Percentiles rank a stretch among this genome's conserved stretches.
Evolutionary conservation across 441 rosid genomes (phyloP).

Genomic region (Rhodomyrtus psidioides): DNA sequence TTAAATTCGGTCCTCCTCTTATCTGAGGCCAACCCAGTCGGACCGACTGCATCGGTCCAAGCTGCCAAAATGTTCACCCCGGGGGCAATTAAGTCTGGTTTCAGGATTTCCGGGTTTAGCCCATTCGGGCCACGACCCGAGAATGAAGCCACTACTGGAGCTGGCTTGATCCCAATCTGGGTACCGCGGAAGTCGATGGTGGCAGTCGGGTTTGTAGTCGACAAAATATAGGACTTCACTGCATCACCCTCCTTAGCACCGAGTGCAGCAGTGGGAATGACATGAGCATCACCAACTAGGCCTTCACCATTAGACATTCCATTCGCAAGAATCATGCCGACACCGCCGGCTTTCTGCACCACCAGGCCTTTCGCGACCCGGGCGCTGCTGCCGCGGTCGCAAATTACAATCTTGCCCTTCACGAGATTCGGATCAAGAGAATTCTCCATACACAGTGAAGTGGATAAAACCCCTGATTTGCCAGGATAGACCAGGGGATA

Average conservation of each 20-base stretch:
- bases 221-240: constrained; percentile 42
- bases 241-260: constrained; percentile 65
- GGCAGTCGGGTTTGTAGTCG: constrained; percentile 29
- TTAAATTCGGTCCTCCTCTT: constrained; percentile 57
- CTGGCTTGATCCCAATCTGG: constrained; percentile 62
- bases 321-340: constrained; percentile 74
- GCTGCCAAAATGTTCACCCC: constrained; percentile 74
- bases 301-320: constrained; percentile 76
- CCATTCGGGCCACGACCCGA: constrained; percentile 74
- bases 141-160: constrained; percentile 79
- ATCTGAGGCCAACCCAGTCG: constrained; percentile 61
- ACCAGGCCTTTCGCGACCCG: constrained; percentile 69
- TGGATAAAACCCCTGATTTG: constrained; percentile 41
- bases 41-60: constrained; percentile 71
- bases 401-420: constrained; percentile 60
- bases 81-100: constrained; percentile 71
- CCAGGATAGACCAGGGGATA: constrained; percentile 69
- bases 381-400: constrained; percentile 67
- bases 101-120: constrained; percentile 61
- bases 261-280: constrained; percentile 64
- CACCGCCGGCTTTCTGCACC: constrained; percentile 72
- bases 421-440: constrained; percentile 53
- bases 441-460: constrained; percentile 71
- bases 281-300: constrained; percentile 65
- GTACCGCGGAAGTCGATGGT: constrained; percentile 72